Evolutionary conservation across 2,329 filamentous ascomycete genomes (phyloP).

Genomic region (Fusarium transvaalense): DNA sequence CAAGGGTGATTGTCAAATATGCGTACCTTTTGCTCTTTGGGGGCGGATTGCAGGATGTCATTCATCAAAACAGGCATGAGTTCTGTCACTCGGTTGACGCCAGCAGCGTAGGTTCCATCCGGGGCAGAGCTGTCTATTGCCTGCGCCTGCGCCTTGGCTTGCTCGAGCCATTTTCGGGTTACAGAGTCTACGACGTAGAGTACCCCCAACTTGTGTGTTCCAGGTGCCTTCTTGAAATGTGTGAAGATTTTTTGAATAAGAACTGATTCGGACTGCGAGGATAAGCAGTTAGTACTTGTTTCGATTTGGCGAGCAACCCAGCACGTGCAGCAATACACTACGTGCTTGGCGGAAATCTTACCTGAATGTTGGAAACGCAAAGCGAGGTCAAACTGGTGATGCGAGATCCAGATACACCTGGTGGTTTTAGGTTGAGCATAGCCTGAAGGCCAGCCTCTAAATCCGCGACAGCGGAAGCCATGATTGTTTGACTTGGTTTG

Average conservation of each 20-base stretch:
- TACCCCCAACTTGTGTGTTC: slow-evolving; percentile 97
- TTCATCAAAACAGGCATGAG: slow-evolving; percentile 93
- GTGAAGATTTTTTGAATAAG: slow-evolving; percentile 97
- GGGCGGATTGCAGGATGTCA: slow-evolving; percentile 90
- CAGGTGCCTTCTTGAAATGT: slow-evolving; percentile 94
- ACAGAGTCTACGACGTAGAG: slow-evolving; percentile 99
- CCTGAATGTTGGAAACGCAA: slow-evolving; percentile 91
- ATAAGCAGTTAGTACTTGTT: slow-evolving; percentile 40
- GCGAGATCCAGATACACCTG: slow-evolving; percentile 92
- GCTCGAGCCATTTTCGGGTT: slow-evolving; percentile 98
- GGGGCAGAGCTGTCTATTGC: slow-evolving; percentile 82
- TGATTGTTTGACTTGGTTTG: slow-evolving; percentile 56
- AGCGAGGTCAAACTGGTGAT: slow-evolving; percentile 88
- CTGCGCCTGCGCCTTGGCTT: slow-evolving; percentile 88
- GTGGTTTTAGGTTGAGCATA: slow-evolving; percentile 91
- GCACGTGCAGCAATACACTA: neutral
- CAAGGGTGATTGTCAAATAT: slow-evolving; percentile 49
- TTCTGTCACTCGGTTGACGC: slow-evolving; percentile 96
- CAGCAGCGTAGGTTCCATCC: slow-evolving; percentile 93
- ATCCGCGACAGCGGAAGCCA: slow-evolving; percentile 89
- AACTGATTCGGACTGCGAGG: slow-evolving; percentile 84
- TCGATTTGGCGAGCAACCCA: neutral
- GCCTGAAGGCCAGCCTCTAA: slow-evolving; percentile 91
- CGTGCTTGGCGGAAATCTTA: slow-evolving; percentile 58
- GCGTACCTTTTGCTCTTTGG: slow-evolving; percentile 97